These are phyloP conservation scores for Crithidia fasciculata DNA, from an alignment of 208 protist genomes.

Conservation along the genomic window DNA sequence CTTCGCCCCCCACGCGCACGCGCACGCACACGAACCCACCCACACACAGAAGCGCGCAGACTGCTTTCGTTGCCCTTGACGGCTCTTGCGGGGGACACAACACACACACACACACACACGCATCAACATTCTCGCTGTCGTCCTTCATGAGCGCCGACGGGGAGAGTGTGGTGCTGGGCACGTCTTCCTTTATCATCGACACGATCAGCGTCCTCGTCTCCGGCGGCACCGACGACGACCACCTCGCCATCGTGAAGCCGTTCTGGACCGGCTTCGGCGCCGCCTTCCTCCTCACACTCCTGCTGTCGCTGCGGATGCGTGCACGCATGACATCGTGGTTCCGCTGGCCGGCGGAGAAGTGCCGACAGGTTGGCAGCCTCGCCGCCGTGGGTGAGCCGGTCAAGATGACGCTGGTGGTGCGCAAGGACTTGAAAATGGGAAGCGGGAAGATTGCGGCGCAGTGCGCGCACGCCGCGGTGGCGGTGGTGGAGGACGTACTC, in stretches of 20 bases:
- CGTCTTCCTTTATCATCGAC: background rate
- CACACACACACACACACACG: background rate
- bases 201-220: conserved; percentile 2
- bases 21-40: too few species aligned
- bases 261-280: conserved; percentile 21
- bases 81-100: background rate
- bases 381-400: conserved; percentile 47
- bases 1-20: too few species aligned
- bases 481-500: conserved; percentile 73
- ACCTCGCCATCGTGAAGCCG: background rate
- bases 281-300: conserved; percentile 21
- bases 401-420: conserved; percentile 94
- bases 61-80: too few species aligned
- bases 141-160: conserved; percentile 11
- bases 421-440: conserved; percentile 95
- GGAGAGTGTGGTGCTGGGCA: conserved; percentile 2
- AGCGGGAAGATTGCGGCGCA: conserved; percentile 96
- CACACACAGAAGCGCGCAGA: too few species aligned
- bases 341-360: conserved; percentile 17
- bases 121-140: background rate
- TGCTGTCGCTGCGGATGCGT: conserved; percentile 9
- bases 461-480: conserved; percentile 95
- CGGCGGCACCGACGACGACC: background rate
- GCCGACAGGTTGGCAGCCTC: conserved; percentile 21
- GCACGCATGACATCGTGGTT: conserved; percentile 10